phyloP scores from a whole-genome alignment of 2,329 filamentous ascomycete genomes.

The Pyrenochaeta sp. region DNA sequence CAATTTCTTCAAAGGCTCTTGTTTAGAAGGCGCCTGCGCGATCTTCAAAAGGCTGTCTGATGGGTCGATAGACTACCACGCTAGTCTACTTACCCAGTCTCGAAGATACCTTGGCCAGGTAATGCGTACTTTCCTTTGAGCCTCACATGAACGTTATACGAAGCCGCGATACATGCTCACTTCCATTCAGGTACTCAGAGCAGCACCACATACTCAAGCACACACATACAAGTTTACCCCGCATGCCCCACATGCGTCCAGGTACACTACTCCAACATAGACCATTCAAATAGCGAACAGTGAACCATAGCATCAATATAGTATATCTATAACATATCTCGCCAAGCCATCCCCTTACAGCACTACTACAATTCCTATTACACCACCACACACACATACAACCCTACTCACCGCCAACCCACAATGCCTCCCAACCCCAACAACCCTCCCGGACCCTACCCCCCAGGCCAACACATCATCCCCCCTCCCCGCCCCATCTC shows the following conservation, averaged over 20 bases:
- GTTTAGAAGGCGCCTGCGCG: no score
- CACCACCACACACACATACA: no score
- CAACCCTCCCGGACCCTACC: constrained; percentile 28
- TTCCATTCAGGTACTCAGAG: background rate
- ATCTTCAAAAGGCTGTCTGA: no score
- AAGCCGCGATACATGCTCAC: background rate
- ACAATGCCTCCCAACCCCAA: constrained; percentile 23
- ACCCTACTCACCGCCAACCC: background rate
- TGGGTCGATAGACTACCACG: background rate
- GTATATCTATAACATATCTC: background rate
- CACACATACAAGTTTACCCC: constrained; percentile 6
- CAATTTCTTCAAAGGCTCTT: no score
- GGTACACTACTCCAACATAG: background rate
- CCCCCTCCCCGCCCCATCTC: constrained; percentile 36
- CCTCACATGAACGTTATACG: background rate
- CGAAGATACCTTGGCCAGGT: background rate
- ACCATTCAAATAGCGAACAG: background rate
- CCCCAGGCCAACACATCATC: constrained; percentile 32
- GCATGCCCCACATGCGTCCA: constrained; percentile 17
- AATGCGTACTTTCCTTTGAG: background rate
- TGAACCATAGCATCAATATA: background rate
- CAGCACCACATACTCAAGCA: background rate
- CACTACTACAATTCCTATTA: background rate
- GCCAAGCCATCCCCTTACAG: background rate
- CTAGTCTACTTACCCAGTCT: background rate